Conservation (phyloP, 2,329 filamentous ascomycete species). For the Corynespora cassiicola region DNA sequence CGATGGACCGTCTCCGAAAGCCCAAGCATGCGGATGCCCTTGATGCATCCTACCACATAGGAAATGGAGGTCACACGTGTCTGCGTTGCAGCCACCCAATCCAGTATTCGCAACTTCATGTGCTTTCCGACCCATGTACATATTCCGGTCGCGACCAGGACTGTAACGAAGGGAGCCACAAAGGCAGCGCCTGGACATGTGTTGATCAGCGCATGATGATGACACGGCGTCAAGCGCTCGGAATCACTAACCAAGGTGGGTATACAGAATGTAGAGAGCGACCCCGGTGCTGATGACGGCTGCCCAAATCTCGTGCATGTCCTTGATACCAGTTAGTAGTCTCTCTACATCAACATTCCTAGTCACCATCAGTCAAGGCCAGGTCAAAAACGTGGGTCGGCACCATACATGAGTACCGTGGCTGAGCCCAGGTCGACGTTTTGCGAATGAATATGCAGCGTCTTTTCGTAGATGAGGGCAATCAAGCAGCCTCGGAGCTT, state of each 20-base stretch:
- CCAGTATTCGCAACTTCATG: slow-evolving; percentile 21
- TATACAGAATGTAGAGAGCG: slow-evolving; percentile 31
- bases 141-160: slow-evolving; percentile 15
- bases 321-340: slow-evolving; percentile 19
- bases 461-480: slow-evolving; percentile 29
- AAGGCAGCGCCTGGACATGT: slow-evolving; percentile 19
- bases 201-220: too few relatives aligned
- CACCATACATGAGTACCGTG: slow-evolving; percentile 28
- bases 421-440: slow-evolving; percentile 23
- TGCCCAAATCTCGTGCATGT: slow-evolving; percentile 33
- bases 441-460: slow-evolving; percentile 21
- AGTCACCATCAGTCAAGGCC: background rate
- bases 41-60: slow-evolving; percentile 22
- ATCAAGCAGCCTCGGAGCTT: slow-evolving; percentile 32
- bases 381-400: background rate
- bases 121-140: slow-evolving; percentile 16
- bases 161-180: slow-evolving; percentile 26
- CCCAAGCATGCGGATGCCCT: slow-evolving; percentile 33
- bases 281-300: slow-evolving; percentile 19
- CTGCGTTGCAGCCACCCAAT: slow-evolving; percentile 28
- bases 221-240: too few relatives aligned
- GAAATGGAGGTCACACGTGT: slow-evolving; percentile 27
- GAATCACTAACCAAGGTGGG: slow-evolving; percentile 17
- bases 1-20: slow-evolving; percentile 21
- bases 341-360: slow-evolving; percentile 37